Conservation (phyloP, 1,284 basidiomycete genomes). For the Quambalaria eucalypti region DNA sequence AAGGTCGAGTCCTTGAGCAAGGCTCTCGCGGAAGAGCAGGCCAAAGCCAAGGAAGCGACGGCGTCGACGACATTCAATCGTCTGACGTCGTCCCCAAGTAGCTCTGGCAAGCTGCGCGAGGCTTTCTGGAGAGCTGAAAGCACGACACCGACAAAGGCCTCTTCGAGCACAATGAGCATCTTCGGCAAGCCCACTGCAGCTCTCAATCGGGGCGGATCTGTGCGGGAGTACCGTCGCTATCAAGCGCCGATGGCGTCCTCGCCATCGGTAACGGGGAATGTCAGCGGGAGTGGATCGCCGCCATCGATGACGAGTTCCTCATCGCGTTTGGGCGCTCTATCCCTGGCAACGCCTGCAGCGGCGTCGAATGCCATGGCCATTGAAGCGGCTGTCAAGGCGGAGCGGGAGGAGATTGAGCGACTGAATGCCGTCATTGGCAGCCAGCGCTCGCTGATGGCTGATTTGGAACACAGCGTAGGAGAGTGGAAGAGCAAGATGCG, state of each 20-base stretch:
- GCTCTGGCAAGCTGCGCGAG: background rate
- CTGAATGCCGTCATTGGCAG: slow-evolving; percentile 30
- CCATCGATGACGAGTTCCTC: slow-evolving; percentile 10
- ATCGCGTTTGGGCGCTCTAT: slow-evolving; percentile 2
- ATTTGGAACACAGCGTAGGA: slow-evolving; percentile 30
- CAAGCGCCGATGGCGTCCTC: background rate
- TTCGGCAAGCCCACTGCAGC: background rate
- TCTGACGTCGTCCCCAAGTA: too few species aligned
- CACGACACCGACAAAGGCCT: background rate
- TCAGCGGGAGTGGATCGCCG: too few species aligned
- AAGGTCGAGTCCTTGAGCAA: too few species aligned
- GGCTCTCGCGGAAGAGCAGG: too few species aligned
- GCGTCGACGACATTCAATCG: too few species aligned
- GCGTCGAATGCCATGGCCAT: background rate
- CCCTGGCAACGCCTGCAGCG: slow-evolving; percentile 1
- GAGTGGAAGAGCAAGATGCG: slow-evolving; percentile 29
- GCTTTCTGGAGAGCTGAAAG: too few species aligned
- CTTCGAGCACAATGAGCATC: background rate
- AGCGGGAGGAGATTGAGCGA: slow-evolving; percentile 32
- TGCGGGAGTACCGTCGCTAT: slow-evolving; percentile 30
- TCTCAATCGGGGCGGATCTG: slow-evolving; percentile 21
- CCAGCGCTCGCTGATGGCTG: slow-evolving; percentile 34
- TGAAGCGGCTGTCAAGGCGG: slow-evolving; percentile 12
- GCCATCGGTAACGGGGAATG: background rate
- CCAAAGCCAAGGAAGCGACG: too few species aligned